Percentiles rank a stretch among this genome's conserved stretches.
These are phyloP conservation scores for Maudiozyma barnettii DNA, from an alignment of 805 yeast species.

Conservation along the genomic window DNA sequence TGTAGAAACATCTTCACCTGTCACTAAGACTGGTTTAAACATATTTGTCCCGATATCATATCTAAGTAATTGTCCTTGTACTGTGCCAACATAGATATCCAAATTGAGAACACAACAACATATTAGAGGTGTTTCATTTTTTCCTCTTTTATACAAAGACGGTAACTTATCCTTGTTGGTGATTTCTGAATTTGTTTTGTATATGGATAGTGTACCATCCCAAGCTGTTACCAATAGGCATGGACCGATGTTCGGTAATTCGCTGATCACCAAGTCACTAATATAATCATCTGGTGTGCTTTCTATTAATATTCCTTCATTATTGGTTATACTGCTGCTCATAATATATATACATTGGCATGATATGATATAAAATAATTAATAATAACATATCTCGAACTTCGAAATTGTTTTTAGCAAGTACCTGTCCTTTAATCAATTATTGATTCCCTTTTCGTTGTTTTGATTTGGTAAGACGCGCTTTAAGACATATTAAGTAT, in stretches of 20 bases:
- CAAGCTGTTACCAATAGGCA: slow-evolving; percentile 43
- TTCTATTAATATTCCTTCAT: background rate
- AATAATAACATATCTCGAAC: too few species aligned
- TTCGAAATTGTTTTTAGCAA: too few species aligned
- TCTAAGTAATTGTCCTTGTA: slow-evolving; percentile 45
- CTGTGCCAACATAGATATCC: slow-evolving; percentile 38
- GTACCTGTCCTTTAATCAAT: too few species aligned
- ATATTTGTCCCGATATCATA: slow-evolving; percentile 42
- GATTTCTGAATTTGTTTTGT: slow-evolving; percentile 8
- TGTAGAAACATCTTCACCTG: slow-evolving; percentile 22
- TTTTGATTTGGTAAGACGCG: too few species aligned
- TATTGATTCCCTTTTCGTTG: too few species aligned
- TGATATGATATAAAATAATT: background rate
- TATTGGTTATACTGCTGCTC: background rate
- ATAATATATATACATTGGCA: background rate
- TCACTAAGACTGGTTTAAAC: slow-evolving; percentile 18
- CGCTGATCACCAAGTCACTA: slow-evolving; percentile 18
- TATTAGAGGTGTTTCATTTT: slow-evolving; percentile 10
- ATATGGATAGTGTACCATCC: slow-evolving; percentile 44
- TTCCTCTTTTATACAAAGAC: background rate
- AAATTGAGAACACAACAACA: slow-evolving; percentile 10
- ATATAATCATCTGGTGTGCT: slow-evolving; percentile 19
- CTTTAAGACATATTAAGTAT: too few species aligned
- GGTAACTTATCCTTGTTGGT: background rate
- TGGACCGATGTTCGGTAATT: slow-evolving; percentile 20